Base-by-base conservation (phyloP, 495 filamentous ascomycete species). In the Podospora tetraspora region DNA sequence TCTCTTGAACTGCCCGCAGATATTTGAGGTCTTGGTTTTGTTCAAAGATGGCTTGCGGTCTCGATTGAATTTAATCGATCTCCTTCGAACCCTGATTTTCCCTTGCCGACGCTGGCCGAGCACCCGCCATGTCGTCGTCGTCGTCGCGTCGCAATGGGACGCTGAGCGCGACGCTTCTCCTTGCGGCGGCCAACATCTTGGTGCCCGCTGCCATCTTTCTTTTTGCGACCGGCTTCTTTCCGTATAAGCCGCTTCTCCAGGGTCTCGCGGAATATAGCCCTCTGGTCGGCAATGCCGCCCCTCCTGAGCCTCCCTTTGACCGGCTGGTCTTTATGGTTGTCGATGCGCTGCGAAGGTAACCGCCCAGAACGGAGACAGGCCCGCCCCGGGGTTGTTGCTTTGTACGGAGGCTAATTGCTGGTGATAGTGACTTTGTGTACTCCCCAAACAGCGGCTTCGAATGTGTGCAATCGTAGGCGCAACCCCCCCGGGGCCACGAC, bases 271-370 rank as follows among this genome's bases (percentile, higher is more conserved):
- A 82, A 25, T 90, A 88, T 76, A 82, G 86, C 66, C 70, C 80
- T 19, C 66, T 79, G 25, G 25, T 69, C 34, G 79, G 78, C 10
- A 78, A 85, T 74, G 82, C 77, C 16, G 75, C 83, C 3, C 82
- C 80, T 57, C 85, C 84, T 30, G 79, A 85, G 58, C 84, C 90
- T 24, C 84, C 88, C 2, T 99, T 99, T 77, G 88, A 97, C 72
- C 93, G 89, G 72, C 82, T 98, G 62, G 84, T 99, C 62, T 96
- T 99, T 78, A 97, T 99, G 94, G 95, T 99, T 10, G 87, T 99
- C 10, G 95, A 99, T 85, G 94, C 95, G 37, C 80, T 98, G 72
- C 83, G 94, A 75, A 97, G 92, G 93, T 97, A 83, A 58, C 52
- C 57, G 22, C 19, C 10, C 23, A 10, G 7, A 19, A 57, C 3